Evolutionary conservation across 148 eudicot species (phyloP), one percentile per base, ranked within the genome.

Genomic region (Fagopyrum tataricum): DNA sequence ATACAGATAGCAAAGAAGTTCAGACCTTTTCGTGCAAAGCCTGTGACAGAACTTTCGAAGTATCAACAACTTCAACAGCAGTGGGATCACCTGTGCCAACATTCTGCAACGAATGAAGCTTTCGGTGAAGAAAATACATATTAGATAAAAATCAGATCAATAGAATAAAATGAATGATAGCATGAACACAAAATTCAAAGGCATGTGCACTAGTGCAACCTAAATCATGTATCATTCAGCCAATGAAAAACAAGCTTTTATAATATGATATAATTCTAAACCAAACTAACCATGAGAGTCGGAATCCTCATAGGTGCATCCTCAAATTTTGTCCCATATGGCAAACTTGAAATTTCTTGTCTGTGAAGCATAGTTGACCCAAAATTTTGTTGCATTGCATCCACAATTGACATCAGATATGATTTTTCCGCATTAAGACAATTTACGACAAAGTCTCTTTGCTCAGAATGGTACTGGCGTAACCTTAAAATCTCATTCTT

Each of bases 11-110:
- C 15, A 59, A 70, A 74, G 64, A 70, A 21, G 24, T 73, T 41
- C 41, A 26, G 79, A 95, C 98, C 92, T 95, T 95, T 76, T 95
- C 98, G n/a, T 91, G 93, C 84, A 91, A 78, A 43, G 96, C 98
- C 81, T 84, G 89, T 55, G 97, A 82, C 79, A 91, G 81, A 78
- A 83, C 87, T 81, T 91, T 85, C 23, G 98, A 83, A 58, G 85
- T 44, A 77, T 87, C 89, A 67, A 73, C 82, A 67, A 76, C 75
- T 76, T 76, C 83, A 44, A 62, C 23, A 76, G 56, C 74, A 69
- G 78, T 81, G 71, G 76, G 74, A 41, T 48, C 67, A 47, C 75
- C 73, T 72, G 79, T 75, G 75, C 58, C 76, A 46, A 76, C 71
- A 66, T 48, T 78, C 88, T 88, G 74, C 15, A 13, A 64, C 37